Base-by-base conservation (phyloP, 2,329 filamentous ascomycete species). In the Arthrocladium fulminans region DNA sequence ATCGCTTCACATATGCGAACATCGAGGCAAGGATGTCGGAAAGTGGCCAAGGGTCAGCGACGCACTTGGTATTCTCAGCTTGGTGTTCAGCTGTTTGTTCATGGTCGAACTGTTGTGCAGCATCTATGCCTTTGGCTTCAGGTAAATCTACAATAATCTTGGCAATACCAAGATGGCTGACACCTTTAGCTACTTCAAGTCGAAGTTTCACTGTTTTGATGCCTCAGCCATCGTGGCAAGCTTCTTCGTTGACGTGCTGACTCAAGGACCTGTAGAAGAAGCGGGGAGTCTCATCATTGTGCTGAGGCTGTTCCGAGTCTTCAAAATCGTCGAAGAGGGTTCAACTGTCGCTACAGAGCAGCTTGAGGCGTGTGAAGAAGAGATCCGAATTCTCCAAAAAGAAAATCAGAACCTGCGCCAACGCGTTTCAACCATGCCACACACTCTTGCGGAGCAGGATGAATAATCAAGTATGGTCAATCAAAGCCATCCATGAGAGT, bases 311-410 rank as follows among this genome's bases (percentile, higher is more conserved):
- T 84, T 81, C 77, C 73, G 83, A 13, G 73, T 86, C 38, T 77
- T 84, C 61, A 84, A 85, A 67, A 82, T 85, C 45, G 76, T 83
- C 5, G 80, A 86, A 59, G 82, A 86, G 63, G 70, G 84, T 52
- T 76, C 75, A 24, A 72, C 81, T 5, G 80, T 79, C 7, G 79
- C 80, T 1, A 67, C 76, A 29, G 80, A 41, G 39, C 13, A 41
- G 20, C n/a, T 41, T 5, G 39, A 41, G 4, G 39, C 20, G 22
- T 41, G 24, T n/a, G 30, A 20, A n/a, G 42, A 35, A 15, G 24
- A 45, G 42, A 45, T 45, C 27, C 35, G 29, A 15, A 8, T 35
- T 9, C 20, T 32, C 6, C 2, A 15, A 15, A 17, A 45, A 29
- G 42, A 45, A 20, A 61, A 45, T 59, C 56, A 40, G 38, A 17